These are phyloP conservation scores for Candida yuanshanica DNA, from an alignment of 805 yeast genomes.

Conservation along the genomic window DNA sequence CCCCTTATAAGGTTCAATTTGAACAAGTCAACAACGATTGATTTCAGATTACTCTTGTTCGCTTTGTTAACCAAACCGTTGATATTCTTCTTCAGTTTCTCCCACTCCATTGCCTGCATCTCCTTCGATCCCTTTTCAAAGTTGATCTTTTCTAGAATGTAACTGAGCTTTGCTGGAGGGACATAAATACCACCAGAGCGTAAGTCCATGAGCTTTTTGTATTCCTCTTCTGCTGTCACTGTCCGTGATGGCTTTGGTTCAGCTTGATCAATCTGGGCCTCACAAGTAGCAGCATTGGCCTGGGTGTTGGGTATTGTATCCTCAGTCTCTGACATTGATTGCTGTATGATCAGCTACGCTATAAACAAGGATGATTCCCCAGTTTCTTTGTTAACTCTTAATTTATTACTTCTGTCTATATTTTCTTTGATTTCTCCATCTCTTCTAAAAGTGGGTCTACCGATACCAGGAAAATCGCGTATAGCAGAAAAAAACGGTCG, in stretches of 20 bases:
- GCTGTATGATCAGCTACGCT: too few relatives aligned
- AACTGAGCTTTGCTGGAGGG: conserved; percentile 47
- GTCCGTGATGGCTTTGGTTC: background rate
- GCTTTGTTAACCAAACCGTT: conserved; percentile 44
- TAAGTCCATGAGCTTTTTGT: conserved; percentile 30
- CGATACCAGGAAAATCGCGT: too few relatives aligned
- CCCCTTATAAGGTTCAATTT: conserved; percentile 55
- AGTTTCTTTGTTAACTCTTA: too few relatives aligned
- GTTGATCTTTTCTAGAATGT: conserved; percentile 32
- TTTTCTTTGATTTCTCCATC: too few relatives aligned
- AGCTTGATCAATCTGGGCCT: too few relatives aligned
- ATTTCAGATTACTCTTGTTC: conserved; percentile 41
- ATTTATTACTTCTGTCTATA: too few relatives aligned
- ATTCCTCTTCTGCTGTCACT: conserved; percentile 26
- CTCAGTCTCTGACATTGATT: too few relatives aligned
- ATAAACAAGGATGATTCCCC: too few relatives aligned
- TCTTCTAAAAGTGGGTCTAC: too few relatives aligned
- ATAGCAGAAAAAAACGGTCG: too few relatives aligned
- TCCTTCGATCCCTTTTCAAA: conserved; percentile 30
- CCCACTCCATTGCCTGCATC: conserved; percentile 56
- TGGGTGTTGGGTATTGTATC: too few relatives aligned
- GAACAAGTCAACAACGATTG: conserved; percentile 45
- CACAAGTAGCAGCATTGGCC: too few relatives aligned
- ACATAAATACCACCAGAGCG: conserved; percentile 44
- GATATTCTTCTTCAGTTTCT: conserved; percentile 39